Conservation (phyloP, 345 rosid species). For the Pseudoturritis turrita region DNA sequence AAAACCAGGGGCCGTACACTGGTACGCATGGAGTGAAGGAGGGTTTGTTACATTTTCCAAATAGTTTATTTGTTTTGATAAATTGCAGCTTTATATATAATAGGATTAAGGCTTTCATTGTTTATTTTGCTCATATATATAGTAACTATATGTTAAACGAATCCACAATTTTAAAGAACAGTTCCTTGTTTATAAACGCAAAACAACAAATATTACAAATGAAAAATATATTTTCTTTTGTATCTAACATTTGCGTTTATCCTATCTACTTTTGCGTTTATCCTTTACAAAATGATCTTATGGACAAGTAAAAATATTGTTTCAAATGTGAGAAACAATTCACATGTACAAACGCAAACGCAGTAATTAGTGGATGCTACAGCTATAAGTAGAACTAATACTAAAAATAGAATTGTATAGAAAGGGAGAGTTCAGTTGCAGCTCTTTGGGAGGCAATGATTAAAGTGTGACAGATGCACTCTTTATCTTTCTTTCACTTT, state of each 20-base stretch:
- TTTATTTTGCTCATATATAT: neutral
- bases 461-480: neutral
- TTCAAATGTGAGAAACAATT: neutral
- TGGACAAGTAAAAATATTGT: neutral
- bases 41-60: neutral
- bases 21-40: neutral
- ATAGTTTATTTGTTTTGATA: neutral
- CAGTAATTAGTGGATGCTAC: neutral
- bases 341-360: neutral
- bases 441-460: neutral
- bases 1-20: constrained; percentile 11
- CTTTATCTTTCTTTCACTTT: neutral
- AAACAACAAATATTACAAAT: neutral
- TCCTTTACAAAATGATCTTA: neutral
- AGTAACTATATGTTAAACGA: neutral
- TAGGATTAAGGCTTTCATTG: neutral
- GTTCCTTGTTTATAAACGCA: neutral
- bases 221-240: neutral
- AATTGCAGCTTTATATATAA: neutral
- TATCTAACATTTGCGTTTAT: neutral
- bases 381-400: neutral
- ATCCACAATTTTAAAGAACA: neutral
- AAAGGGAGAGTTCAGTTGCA: neutral
- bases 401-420: neutral
- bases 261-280: neutral